phyloP scores from a whole-genome alignment of 768 basidiomycete species.

The Leucosporidium scottii region DNA sequence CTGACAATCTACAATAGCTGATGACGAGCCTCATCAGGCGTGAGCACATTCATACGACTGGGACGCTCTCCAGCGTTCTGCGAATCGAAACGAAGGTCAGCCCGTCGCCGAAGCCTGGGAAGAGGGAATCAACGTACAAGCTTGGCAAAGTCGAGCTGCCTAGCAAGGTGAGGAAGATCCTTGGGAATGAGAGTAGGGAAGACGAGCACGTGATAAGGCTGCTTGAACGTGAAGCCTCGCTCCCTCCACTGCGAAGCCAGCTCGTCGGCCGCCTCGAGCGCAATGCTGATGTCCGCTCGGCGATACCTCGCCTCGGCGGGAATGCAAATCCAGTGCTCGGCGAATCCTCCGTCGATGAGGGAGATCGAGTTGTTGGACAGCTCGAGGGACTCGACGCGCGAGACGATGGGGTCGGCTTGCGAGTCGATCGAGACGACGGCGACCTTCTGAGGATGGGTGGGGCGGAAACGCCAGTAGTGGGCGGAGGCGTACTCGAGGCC shows the following conservation, averaged over 20 bases:
- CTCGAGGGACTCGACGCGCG: background rate
- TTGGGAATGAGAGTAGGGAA: conserved; percentile 18
- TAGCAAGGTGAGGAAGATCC: conserved; percentile 19
- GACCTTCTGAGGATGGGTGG: background rate
- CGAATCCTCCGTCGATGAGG: conserved; percentile 19
- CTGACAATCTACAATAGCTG: too few relatives aligned
- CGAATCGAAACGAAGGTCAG: too few relatives aligned
- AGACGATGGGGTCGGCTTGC: background rate
- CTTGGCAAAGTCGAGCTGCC: conserved; percentile 11
- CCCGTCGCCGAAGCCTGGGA: too few relatives aligned
- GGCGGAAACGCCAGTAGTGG: conserved; percentile 15
- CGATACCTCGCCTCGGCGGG: background rate
- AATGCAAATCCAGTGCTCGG: conserved; percentile 18
- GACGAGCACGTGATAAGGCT: conserved; percentile 21
- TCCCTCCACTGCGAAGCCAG: conserved; percentile 5
- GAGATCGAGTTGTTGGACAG: conserved; percentile 5
- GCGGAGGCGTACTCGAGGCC: background rate
- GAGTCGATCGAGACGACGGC: conserved; percentile 5
- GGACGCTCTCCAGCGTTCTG: too few relatives aligned
- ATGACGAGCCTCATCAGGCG: too few relatives aligned
- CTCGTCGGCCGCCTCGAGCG: conserved; percentile 12
- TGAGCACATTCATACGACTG: too few relatives aligned
- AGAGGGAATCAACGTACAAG: background rate
- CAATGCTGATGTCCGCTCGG: conserved; percentile 1
- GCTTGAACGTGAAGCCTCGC: conserved; percentile 10